Conservation (phyloP, 257 asterid species). For the Solanum lycopersicoides region DNA sequence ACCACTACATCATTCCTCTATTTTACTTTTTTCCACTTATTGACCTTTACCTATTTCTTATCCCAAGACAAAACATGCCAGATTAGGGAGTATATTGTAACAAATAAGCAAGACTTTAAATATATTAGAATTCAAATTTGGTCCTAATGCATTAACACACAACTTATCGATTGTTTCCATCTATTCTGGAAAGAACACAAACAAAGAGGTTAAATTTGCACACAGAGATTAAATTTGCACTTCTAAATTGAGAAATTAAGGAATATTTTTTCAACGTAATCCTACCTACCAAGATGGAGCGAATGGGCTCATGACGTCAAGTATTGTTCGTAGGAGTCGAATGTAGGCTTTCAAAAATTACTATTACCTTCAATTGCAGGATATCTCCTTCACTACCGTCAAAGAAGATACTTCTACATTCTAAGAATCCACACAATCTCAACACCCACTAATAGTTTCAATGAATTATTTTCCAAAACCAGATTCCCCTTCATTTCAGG, state of each 20-base stretch:
- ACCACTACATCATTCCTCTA: not conserved
- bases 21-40: not conserved
- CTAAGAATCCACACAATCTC: too few relatives aligned
- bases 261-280: not conserved
- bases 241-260: not conserved
- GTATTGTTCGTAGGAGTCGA: too few relatives aligned
- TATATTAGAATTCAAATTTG: not conserved
- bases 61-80: not conserved
- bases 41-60: not conserved
- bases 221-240: not conserved
- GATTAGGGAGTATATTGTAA: not conserved
- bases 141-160: not conserved
- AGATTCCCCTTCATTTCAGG: not conserved
- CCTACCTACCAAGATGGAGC: not conserved
- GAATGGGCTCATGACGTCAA: not conserved
- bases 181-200: not conserved
- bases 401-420: too few relatives aligned
- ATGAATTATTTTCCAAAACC: not conserved
- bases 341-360: too few relatives aligned
- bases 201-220: not conserved
- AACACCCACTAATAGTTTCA: not conserved
- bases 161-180: not conserved
- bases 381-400: too few relatives aligned
- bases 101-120: not conserved
- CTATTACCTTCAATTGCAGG: too few relatives aligned